These are phyloP conservation scores for Alternaria sp. DNA, from an alignment of 2,329 filamentous ascomycete species.

Conservation along the genomic window DNA sequence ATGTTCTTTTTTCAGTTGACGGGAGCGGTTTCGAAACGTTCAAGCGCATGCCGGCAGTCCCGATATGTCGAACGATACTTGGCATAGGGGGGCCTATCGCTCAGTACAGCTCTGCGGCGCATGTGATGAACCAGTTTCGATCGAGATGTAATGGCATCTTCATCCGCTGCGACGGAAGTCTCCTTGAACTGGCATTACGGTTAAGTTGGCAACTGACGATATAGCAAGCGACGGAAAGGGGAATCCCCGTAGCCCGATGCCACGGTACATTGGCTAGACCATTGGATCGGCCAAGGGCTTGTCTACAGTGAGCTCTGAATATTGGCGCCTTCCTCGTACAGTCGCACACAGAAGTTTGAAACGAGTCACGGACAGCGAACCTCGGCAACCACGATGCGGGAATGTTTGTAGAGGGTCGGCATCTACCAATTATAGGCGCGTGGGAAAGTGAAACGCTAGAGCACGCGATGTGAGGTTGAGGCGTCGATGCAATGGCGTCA, in stretches of 20 bases:
- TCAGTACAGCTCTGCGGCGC: neutral
- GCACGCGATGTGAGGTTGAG: constrained; percentile 2
- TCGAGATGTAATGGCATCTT: neutral
- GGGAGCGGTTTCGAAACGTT: constrained; percentile 19
- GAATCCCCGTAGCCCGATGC: neutral
- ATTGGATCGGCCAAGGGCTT: constrained; percentile 9
- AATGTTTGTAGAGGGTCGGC: constrained; percentile 1
- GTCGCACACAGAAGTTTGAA: neutral
- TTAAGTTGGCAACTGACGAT: neutral
- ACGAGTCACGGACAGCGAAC: neutral
- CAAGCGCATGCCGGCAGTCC: constrained; percentile 4
- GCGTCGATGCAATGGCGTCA: constrained; percentile 10
- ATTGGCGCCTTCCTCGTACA: constrained; percentile 3
- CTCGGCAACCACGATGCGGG: neutral
- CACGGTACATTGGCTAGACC: constrained; percentile 10
- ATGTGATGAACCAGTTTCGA: neutral
- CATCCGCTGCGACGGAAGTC: constrained; percentile 1
- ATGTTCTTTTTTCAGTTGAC: constrained; percentile 8
- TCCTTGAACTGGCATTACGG: neutral
- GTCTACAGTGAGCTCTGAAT: neutral
- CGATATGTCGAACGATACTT: neutral
- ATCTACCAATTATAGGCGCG: constrained; percentile 11
- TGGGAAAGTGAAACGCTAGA: constrained; percentile 15
- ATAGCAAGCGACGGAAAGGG: constrained; percentile 14
- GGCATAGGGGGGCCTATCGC: neutral